A percentile compares a stretch with the other conserved stretches of the same genome.
Conservation (phyloP, 2,329 filamentous ascomycete species). For the Pseudogymnoascus pannorum region DNA sequence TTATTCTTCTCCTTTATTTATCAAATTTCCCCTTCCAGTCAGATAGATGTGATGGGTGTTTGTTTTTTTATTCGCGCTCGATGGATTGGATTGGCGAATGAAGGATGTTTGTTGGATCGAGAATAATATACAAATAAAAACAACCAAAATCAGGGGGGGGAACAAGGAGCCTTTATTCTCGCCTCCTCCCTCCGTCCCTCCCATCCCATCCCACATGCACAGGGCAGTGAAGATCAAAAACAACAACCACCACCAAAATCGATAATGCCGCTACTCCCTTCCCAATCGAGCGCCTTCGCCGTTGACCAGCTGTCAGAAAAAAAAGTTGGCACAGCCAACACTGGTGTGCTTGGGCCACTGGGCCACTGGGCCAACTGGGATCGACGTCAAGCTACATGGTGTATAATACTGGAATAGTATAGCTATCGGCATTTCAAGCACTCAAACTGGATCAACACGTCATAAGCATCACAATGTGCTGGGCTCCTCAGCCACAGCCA, state of each 20-base stretch:
- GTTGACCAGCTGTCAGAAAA: background rate
- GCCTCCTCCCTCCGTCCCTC: background rate
- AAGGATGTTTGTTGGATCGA: background rate
- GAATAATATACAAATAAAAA: background rate
- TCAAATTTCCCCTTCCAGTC: background rate
- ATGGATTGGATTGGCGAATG: background rate
- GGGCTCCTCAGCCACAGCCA: too few relatives aligned
- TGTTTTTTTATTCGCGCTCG: background rate
- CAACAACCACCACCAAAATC: background rate
- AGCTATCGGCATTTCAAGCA: too few relatives aligned
- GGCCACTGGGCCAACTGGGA: background rate
- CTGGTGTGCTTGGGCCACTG: too few relatives aligned
- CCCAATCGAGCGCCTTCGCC: background rate
- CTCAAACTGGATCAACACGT: too few relatives aligned
- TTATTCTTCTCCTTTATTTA: background rate
- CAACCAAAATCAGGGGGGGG: background rate
- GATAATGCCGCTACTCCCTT: background rate
- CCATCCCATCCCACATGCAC: background rate
- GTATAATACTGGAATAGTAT: too few relatives aligned
- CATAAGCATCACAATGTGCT: too few relatives aligned
- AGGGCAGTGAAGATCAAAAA: background rate
- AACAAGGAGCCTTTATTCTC: background rate
- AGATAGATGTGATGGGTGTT: background rate
- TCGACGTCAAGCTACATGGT: too few relatives aligned
- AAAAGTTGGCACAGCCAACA: background rate